A percentile compares a stretch with the other conserved stretches of the same genome.
Evolutionary conservation across 2,329 filamentous ascomycete species (phyloP).

Genomic region (Ascochyta pisi): DNA sequence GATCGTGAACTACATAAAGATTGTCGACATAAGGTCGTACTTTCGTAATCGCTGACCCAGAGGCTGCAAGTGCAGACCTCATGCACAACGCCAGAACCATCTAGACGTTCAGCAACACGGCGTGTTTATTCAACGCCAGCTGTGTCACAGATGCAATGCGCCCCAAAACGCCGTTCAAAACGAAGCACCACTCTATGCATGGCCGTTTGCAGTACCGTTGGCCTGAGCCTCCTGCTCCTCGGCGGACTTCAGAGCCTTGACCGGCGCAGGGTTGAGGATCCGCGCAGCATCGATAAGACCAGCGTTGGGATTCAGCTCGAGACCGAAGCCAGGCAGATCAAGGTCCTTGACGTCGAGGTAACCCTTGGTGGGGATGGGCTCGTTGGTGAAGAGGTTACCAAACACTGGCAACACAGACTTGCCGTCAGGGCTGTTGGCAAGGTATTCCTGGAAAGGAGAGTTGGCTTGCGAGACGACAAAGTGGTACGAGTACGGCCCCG

Average conservation of each 20-base stretch:
- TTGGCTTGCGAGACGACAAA: conserved; percentile 94
- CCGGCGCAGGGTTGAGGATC: conserved; percentile 71
- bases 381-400: conserved; percentile 87
- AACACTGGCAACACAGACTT: conserved; percentile 91
- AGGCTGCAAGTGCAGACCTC: conserved; percentile 9
- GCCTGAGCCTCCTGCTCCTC: conserved; percentile 33
- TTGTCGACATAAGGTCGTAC: conserved; percentile 1
- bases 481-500: conserved; percentile 93
- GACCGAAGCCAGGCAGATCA: conserved; percentile 88
- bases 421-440: conserved; percentile 90
- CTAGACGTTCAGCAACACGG: conserved; percentile 20
- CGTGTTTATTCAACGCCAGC: conserved; percentile 8
- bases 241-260: conserved; percentile 48
- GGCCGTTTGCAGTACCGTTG: conserved; percentile 22
- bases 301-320: conserved; percentile 83
- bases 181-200: conserved; percentile 15
- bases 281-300: conserved; percentile 78
- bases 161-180: conserved; percentile 8
- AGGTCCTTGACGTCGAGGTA: conserved; percentile 80
- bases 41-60: conserved; percentile 15
- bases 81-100: conserved; percentile 28
- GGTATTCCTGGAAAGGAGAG: conserved; percentile 93
- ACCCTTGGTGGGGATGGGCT: conserved; percentile 85
- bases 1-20: conserved; percentile 8
- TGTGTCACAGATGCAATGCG: conserved; percentile 11